Evolutionary conservation across 1,284 basidiomycete species (phyloP), one percentile per base, ranked within the genome.

Genomic region (Trametes pubescens): DNA sequence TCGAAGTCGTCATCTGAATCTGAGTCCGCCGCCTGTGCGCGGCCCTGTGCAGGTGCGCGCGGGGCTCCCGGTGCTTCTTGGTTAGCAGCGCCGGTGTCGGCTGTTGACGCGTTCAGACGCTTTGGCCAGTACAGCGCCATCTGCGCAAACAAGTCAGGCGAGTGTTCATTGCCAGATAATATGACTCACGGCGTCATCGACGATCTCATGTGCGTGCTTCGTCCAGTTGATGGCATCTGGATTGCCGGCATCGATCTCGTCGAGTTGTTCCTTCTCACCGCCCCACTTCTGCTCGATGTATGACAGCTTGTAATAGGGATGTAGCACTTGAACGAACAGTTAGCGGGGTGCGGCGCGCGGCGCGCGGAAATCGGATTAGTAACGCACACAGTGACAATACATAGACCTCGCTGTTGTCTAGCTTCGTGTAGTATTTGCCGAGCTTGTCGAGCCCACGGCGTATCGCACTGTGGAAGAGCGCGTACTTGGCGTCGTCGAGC

Each of bases 361-460:
- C n/a, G n/a, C n/a, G n/a, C n/a, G n/a, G n/a, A n/a, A n/a, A n/a
- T n/a, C n/a, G n/a, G n/a, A 3, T 18, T 47, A 68, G 8, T 32
- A 32, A 8, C 4, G 29, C 58, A 8, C 61, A 74, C 71, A 73
- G 48, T 0, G 63, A 22, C 2, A 72, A 46, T 5, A 73, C 59
- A 58, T 69, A 76, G 0, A 62, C 61, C 2, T 61, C 57, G 24
- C 72, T 69, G 34, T 71, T 46, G 51, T 75, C 73, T 24, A 75
- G 65, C 21, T 60, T 53, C 11, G 14, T 29, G 59, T 74, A 74
- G 46, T 75, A 75, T 55, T 75, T 74, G 18, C 26, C 34, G 1
- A 75, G 44, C 54, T 74, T 75, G 14, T 51, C 51, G 5, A 74
- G 57, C 0, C 65, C 72, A 34, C 49, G 56, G 16, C 62, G 9